These are phyloP conservation scores for Tylopilus sp. DNA, from an alignment of 768 basidiomycete species.

Conservation along the genomic window DNA sequence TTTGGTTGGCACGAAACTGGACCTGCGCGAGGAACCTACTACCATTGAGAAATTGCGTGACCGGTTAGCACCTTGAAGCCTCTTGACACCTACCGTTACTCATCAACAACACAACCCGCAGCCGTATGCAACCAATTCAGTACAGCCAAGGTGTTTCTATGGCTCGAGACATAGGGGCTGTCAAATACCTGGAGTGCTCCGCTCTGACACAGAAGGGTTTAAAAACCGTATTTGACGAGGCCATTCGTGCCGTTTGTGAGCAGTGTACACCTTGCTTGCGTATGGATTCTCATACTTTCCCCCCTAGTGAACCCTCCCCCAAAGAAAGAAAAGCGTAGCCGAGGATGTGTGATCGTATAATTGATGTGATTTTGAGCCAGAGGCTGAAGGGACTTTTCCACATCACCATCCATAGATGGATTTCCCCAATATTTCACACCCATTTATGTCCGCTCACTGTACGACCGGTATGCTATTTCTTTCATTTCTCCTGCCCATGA, in stretches of 20 bases:
- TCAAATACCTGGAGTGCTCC: constrained; percentile 95
- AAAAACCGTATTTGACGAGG: constrained; percentile 99
- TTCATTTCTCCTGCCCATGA: constrained; percentile 23
- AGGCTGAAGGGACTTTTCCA: constrained; percentile 16
- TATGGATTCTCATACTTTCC: constrained; percentile 7
- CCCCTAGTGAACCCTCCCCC: constrained; percentile 71
- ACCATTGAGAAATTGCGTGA: constrained; percentile 93
- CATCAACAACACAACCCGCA: constrained; percentile 27
- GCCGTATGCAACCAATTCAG: constrained; percentile 92
- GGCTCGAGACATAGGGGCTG: constrained; percentile 91
- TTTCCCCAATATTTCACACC: constrained; percentile 45
- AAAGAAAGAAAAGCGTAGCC: constrained; percentile 47
- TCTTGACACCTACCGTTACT: constrained; percentile 2
- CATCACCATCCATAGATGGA: constrained; percentile 31
- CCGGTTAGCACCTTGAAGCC: constrained; percentile 47
- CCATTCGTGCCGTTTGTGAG: constrained; percentile 93
- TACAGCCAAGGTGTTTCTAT: constrained; percentile 90
- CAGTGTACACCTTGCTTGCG: constrained; percentile 20
- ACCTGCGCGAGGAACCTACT: constrained; percentile 90
- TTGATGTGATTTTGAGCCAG: constrained; percentile 23
- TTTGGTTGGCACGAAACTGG: constrained; percentile 95
- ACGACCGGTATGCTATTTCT: constrained; percentile 54
- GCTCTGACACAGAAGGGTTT: constrained; percentile 97
- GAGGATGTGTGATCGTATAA: constrained; percentile 74
- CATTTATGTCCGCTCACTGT: constrained; percentile 72